These are phyloP conservation scores for Cadophora gregata DNA, from an alignment of 2,329 filamentous ascomycete species.

Conservation along the genomic window DNA sequence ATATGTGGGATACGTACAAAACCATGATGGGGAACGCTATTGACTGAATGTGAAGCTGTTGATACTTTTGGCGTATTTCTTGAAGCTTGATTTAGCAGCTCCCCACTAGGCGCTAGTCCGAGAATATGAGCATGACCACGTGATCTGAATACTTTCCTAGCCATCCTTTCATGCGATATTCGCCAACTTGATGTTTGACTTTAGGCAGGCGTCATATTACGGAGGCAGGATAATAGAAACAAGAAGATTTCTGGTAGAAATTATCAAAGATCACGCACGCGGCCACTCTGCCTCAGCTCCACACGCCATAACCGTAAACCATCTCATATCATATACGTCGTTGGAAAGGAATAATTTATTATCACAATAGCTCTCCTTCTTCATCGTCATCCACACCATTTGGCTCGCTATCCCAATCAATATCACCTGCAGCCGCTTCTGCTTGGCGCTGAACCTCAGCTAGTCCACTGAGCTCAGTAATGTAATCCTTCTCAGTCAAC, in stretches of 20 bases:
- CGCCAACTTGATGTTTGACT: background rate
- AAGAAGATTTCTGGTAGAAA: background rate
- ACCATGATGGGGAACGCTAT: conserved; percentile 32
- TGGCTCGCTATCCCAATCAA: conserved; percentile 67
- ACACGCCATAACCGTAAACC: background rate
- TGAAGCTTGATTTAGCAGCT: conserved; percentile 15
- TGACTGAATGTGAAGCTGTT: conserved; percentile 24
- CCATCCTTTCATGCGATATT: background rate
- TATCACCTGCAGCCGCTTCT: conserved; percentile 53
- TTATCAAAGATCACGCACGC: background rate
- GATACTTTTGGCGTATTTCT: conserved; percentile 26
- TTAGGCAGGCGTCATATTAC: background rate
- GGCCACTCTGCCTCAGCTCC: background rate
- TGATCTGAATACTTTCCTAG: background rate
- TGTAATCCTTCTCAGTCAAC: conserved; percentile 76
- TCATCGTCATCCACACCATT: conserved; percentile 59
- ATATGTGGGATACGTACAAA: conserved; percentile 23
- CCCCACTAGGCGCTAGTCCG: background rate
- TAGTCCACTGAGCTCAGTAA: conserved; percentile 76
- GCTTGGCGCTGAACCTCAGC: conserved; percentile 71
- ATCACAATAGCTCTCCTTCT: conserved; percentile 42
- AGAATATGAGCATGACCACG: background rate
- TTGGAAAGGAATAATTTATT: background rate
- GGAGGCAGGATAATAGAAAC: background rate
- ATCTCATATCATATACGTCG: background rate